Percentiles rank a stretch among this genome's conserved stretches.
These are phyloP conservation scores for Pholiota adiposa DNA, from an alignment of 1,284 basidiomycete species.

Conservation along the genomic window DNA sequence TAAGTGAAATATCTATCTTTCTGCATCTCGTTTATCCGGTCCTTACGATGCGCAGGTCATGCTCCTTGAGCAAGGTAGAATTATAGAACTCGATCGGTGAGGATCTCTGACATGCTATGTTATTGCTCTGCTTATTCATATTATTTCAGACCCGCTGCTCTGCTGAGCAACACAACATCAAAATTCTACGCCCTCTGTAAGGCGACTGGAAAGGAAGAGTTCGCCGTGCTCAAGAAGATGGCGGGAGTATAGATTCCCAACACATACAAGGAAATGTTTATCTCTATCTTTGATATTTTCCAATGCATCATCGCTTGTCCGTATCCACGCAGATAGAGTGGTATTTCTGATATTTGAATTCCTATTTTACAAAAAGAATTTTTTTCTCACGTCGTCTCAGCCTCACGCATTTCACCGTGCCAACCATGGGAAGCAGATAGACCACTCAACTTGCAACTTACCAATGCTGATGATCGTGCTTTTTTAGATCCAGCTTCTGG, in stretches of 20 bases:
- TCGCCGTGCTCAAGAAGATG: conserved; percentile 71
- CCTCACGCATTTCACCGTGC: conserved; percentile 13
- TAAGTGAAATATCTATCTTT: conserved; percentile 27
- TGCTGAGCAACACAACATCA: conserved; percentile 69
- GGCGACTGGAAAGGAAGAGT: conserved; percentile 83
- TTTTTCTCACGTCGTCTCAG: conserved; percentile 18
- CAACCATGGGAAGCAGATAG: conserved; percentile 25
- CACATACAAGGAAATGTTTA: background rate
- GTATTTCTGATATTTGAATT: background rate
- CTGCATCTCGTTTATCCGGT: background rate
- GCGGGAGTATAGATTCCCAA: conserved; percentile 47
- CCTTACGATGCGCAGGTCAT: conserved; percentile 58
- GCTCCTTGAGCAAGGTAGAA: conserved; percentile 85
- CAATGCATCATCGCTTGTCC: background rate
- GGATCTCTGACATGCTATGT: conserved; percentile 14
- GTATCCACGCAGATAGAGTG: conserved; percentile 2
- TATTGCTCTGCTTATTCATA: background rate
- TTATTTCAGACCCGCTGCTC: conserved; percentile 55
- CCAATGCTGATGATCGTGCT: background rate
- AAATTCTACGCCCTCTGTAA: conserved; percentile 82
- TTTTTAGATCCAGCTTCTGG: background rate
- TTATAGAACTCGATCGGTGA: conserved; percentile 79
- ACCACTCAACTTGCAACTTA: background rate
- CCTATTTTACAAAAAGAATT: background rate
- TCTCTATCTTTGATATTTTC: background rate